Conservation (phyloP, 1,284 basidiomycete genomes). For the Exobasidium cylindrosporum region DNA sequence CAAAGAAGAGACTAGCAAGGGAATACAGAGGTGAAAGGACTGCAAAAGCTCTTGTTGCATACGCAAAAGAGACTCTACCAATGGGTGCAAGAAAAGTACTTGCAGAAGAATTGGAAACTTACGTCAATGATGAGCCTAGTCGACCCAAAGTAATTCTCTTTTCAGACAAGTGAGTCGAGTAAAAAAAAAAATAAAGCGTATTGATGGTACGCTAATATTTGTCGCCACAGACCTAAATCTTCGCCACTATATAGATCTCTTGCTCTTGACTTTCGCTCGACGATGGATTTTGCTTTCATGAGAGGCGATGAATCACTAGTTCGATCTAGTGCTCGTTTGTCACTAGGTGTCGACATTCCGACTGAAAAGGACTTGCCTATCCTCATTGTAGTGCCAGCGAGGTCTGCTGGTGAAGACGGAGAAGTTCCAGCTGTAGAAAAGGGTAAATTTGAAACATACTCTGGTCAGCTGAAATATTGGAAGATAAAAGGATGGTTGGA, state of each 20-base stretch:
- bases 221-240: constrained; percentile 22
- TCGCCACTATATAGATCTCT: constrained; percentile 51
- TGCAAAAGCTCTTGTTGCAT: constrained; percentile 72
- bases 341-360: constrained; percentile 36
- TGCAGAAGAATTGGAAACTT: constrained; percentile 58
- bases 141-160: constrained; percentile 49
- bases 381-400: constrained; percentile 35
- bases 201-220: neutral
- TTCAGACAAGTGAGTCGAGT: constrained; percentile 30
- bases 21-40: constrained; percentile 73
- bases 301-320: constrained; percentile 40
- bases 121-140: constrained; percentile 19
- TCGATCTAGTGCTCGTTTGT: constrained; percentile 27
- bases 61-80: constrained; percentile 72
- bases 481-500: constrained; percentile 46
- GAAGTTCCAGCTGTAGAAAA: constrained; percentile 23
- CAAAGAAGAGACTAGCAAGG: constrained; percentile 63
- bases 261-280: constrained; percentile 47
- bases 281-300: constrained; percentile 41
- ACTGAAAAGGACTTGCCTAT: constrained; percentile 34
- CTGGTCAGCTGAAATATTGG: constrained; percentile 42
- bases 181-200: neutral
- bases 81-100: constrained; percentile 66
- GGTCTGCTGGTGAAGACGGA: constrained; percentile 9
- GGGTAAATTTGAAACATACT: constrained; percentile 33